Evolutionary conservation across 1,284 basidiomycete genomes (phyloP).

Genomic region (Trichosporon faecale): DNA sequence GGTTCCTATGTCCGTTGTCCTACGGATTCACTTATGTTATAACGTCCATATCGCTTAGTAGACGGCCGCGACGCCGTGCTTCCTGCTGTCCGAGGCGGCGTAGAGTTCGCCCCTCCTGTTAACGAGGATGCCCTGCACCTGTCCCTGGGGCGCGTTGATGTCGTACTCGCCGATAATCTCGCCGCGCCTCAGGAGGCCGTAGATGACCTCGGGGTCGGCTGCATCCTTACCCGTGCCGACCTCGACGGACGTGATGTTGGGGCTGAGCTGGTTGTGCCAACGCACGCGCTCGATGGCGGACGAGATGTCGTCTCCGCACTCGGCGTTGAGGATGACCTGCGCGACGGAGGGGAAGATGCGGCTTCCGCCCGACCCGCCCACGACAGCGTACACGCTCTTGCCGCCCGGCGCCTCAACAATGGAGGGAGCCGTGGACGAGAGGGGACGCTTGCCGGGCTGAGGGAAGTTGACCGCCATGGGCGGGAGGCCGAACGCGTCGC

Average conservation of each 20-base stretch:
- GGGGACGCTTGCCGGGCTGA: slow-evolving; percentile 71
- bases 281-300: background rate
- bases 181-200: slow-evolving; percentile 61
- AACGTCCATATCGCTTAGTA: slow-evolving; percentile 29
- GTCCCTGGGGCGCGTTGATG: slow-evolving; percentile 45
- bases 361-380: slow-evolving; percentile 83
- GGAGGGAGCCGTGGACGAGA: slow-evolving; percentile 76
- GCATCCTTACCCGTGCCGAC: slow-evolving; percentile 46
- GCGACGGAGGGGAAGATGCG: slow-evolving; percentile 76
- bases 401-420: slow-evolving; percentile 74
- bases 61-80: slow-evolving; percentile 46
- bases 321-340: slow-evolving; percentile 74
- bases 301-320: slow-evolving; percentile 68
- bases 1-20: background rate
- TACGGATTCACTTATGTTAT: background rate
- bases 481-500: slow-evolving; percentile 78
- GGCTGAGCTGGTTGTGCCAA: slow-evolving; percentile 70
- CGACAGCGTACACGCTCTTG: slow-evolving; percentile 61
- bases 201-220: slow-evolving; percentile 59
- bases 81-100: slow-evolving; percentile 41
- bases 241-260: slow-evolving; percentile 64
- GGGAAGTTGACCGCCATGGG: slow-evolving; percentile 89
- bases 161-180: slow-evolving; percentile 64
- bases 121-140: slow-evolving; percentile 64
- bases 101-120: slow-evolving; percentile 54